These are phyloP conservation scores for Fallopia convolvulus DNA, from an alignment of 148 eudicot genomes.

Conservation along the genomic window DNA sequence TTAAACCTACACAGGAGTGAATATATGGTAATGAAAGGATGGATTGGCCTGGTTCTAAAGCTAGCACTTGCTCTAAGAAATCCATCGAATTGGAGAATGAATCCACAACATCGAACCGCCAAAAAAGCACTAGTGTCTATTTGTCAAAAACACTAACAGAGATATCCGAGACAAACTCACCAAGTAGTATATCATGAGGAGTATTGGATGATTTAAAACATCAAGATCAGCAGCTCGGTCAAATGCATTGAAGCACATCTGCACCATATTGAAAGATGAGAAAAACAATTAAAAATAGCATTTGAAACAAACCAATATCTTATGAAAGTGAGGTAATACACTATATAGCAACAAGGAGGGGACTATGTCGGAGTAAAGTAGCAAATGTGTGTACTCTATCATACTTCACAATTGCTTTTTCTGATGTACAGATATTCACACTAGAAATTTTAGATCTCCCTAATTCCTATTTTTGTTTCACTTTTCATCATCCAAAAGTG, in stretches of 20 bases:
- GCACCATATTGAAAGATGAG: constrained; percentile 13
- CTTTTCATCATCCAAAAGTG: too few relatives aligned
- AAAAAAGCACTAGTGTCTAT: not conserved
- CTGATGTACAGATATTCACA: too few relatives aligned
- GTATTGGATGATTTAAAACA: constrained; percentile 76
- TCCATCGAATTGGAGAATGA: too few relatives aligned
- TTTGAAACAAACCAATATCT: not conserved
- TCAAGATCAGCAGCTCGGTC: constrained; percentile 77
- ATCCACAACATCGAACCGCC: not conserved
- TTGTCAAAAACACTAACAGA: not conserved
- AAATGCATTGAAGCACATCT: constrained; percentile 95
- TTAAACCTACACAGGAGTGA: not conserved
- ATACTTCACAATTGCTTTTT: too few relatives aligned
- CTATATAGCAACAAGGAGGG: too few relatives aligned
- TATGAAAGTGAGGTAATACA: not conserved
- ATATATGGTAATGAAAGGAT: too few relatives aligned
- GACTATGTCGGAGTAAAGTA: too few relatives aligned
- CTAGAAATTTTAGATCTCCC: too few relatives aligned
- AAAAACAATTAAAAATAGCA: not conserved
- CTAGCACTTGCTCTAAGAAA: too few relatives aligned
- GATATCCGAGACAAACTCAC: constrained; percentile 24
- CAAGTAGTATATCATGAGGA: constrained; percentile 75
- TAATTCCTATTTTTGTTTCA: too few relatives aligned
- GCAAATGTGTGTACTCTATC: too few relatives aligned
- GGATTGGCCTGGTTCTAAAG: not conserved